A percentile compares a stretch with the other conserved stretches of the same genome.
Conservation (phyloP, 140 eudicot species). For the Stevia rebaudiana region DNA sequence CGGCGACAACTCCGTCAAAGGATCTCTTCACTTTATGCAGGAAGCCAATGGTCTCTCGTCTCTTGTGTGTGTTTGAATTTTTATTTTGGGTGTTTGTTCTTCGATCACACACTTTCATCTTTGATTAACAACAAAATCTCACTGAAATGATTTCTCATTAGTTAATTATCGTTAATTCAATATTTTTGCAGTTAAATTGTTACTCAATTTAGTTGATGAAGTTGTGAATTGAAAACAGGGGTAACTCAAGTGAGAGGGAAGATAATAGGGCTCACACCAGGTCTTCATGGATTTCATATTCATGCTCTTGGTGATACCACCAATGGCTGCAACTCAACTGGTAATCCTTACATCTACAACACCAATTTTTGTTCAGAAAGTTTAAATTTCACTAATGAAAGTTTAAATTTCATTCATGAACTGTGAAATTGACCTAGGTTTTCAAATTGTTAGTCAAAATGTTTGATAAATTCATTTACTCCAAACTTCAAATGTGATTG, state of each 20-base stretch:
- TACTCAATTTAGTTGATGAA: background rate
- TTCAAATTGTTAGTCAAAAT: background rate
- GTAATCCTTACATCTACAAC: slow-evolving; percentile 25
- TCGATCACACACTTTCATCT: background rate
- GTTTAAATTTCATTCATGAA: background rate
- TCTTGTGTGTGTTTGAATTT: background rate
- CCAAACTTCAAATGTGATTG: background rate
- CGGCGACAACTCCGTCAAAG: slow-evolving; percentile 51
- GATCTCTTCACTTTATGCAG: slow-evolving; percentile 72
- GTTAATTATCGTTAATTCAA: background rate
- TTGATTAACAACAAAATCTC: background rate
- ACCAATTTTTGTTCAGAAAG: background rate
- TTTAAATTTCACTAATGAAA: background rate
- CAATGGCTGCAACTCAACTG: slow-evolving; percentile 94
- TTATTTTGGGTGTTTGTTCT: slow-evolving; percentile 13
- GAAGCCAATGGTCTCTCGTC: slow-evolving; percentile 31
- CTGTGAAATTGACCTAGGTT: slow-evolving; percentile 8
- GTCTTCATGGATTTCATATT: slow-evolving; percentile 90
- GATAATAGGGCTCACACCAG: slow-evolving; percentile 70
- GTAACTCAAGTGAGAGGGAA: slow-evolving; percentile 63
- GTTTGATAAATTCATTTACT: background rate
- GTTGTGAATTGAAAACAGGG: slow-evolving; percentile 35
- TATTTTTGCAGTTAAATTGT: background rate
- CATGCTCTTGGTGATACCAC: slow-evolving; percentile 99
- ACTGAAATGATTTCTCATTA: background rate